Evolutionary conservation across 2,329 filamentous ascomycete species (phyloP).

Genomic region (Verticillium zaregamsianum): DNA sequence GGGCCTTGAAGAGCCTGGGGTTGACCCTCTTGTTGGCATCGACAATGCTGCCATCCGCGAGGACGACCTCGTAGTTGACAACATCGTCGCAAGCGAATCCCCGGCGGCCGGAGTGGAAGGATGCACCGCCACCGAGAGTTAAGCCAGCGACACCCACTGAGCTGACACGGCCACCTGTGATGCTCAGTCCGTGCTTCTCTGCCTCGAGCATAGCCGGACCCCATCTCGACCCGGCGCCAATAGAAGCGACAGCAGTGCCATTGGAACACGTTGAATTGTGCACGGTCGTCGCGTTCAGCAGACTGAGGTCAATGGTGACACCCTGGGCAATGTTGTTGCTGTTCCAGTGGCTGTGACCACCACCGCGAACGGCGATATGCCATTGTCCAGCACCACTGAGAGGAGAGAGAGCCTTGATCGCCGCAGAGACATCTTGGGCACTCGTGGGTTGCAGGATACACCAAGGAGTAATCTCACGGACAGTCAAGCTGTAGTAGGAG

Average conservation of each 20-base stretch:
- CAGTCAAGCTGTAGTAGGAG: slow-evolving; percentile 2
- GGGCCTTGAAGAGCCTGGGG: slow-evolving; percentile 39
- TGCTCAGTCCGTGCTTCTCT: slow-evolving; percentile 12
- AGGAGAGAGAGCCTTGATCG: background rate
- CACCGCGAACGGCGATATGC: slow-evolving; percentile 42
- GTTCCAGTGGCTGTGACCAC: slow-evolving; percentile 40
- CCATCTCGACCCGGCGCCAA: slow-evolving; percentile 25
- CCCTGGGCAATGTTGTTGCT: slow-evolving; percentile 37
- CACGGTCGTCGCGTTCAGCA: slow-evolving; percentile 10
- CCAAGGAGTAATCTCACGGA: slow-evolving; percentile 1
- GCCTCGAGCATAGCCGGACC: slow-evolving; percentile 14
- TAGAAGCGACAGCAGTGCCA: slow-evolving; percentile 22
- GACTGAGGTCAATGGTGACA: slow-evolving; percentile 37
- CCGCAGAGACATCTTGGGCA: background rate
- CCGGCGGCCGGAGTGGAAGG: slow-evolving; percentile 13
- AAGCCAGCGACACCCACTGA: slow-evolving; percentile 21
- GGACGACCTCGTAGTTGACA: slow-evolving; percentile 38
- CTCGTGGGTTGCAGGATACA: slow-evolving; percentile 8
- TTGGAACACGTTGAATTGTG: slow-evolving; percentile 2
- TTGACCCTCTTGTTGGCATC: slow-evolving; percentile 31
- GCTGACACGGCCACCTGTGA: slow-evolving; percentile 18
- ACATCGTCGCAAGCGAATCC: slow-evolving; percentile 41
- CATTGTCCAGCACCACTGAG: slow-evolving; percentile 19
- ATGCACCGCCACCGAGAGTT: slow-evolving; percentile 24
- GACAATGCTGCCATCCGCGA: slow-evolving; percentile 35